A percentile compares a stretch with the other conserved stretches of the same genome.
These are phyloP conservation scores for Fraxinus angustifolia DNA, from an alignment of 305 asterid species.

Conservation along the genomic window DNA sequence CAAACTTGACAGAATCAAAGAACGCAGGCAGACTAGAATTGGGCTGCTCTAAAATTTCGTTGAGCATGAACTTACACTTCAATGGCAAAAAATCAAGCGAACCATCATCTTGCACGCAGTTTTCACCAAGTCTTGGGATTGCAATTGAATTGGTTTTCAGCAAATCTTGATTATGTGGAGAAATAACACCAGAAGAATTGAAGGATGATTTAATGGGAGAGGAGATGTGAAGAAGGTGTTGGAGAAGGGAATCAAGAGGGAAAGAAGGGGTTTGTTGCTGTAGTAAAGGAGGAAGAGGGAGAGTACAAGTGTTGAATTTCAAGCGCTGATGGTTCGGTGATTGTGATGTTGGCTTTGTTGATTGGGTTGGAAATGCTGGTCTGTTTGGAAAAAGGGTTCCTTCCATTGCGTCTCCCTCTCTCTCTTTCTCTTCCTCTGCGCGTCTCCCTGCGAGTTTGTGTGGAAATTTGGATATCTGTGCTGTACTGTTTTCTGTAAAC, in stretches of 20 bases:
- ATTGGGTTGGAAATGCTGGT: slow-evolving; percentile 61
- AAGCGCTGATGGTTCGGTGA: slow-evolving; percentile 37
- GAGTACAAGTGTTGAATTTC: slow-evolving; percentile 45
- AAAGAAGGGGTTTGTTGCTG: slow-evolving; percentile 49
- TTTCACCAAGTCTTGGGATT: slow-evolving; percentile 32
- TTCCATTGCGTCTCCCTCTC: slow-evolving; percentile 48
- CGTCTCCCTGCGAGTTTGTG: not conserved
- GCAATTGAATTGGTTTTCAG: slow-evolving; percentile 36
- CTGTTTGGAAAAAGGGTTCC: slow-evolving; percentile 69
- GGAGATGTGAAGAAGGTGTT: slow-evolving; percentile 67
- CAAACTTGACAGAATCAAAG: slow-evolving; percentile 54
- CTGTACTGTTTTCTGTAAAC: not conserved
- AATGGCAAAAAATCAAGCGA: slow-evolving; percentile 63
- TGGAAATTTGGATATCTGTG: not conserved
- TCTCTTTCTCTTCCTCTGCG: not conserved
- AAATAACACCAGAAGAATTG: slow-evolving; percentile 34
- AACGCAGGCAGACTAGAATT: slow-evolving; percentile 43
- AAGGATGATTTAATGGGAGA: slow-evolving; percentile 33
- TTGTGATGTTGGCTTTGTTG: slow-evolving; percentile 44
- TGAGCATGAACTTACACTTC: slow-evolving; percentile 64
- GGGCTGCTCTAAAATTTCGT: slow-evolving; percentile 55
- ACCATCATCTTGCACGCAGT: slow-evolving; percentile 27
- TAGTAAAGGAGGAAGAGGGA: slow-evolving; percentile 59
- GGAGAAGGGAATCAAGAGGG: slow-evolving; percentile 77
- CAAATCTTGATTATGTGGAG: slow-evolving; percentile 37